phyloP scores from a whole-genome alignment of 345 rosid species.

The Eucalyptus urophylla region DNA sequence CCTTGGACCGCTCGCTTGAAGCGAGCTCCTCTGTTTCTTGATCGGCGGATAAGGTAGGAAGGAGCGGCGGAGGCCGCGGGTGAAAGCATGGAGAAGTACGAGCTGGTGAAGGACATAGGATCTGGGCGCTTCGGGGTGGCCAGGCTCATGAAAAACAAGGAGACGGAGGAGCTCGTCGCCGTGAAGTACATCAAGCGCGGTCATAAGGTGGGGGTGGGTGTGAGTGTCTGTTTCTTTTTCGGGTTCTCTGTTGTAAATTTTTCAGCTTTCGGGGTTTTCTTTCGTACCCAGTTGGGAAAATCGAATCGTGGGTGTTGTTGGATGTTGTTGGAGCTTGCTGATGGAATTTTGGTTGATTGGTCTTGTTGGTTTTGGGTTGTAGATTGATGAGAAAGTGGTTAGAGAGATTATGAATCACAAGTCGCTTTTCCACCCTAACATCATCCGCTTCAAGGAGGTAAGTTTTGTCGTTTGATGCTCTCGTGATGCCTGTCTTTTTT shows the following conservation, averaged over 20 bases:
- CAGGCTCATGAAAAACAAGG: constrained; percentile 72
- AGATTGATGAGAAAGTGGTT: constrained; percentile 86
- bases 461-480: not conserved
- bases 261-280: not conserved
- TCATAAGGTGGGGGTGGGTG: constrained; percentile 30
- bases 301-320: not conserved
- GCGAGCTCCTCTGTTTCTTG: not conserved
- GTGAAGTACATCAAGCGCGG: constrained; percentile 95
- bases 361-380: not conserved
- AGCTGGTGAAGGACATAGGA: constrained; percentile 74
- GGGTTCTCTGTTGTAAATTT: not conserved
- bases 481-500: not conserved
- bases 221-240: no score
- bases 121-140: constrained; percentile 89
- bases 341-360: not conserved
- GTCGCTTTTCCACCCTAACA: constrained; percentile 77
- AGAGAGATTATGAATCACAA: constrained; percentile 86
- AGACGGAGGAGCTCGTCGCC: constrained; percentile 76
- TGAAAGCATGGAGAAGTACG: constrained; percentile 66
- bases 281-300: not conserved
- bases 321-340: not conserved
- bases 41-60: not conserved
- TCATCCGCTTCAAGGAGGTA: constrained; percentile 84
- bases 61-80: not conserved
- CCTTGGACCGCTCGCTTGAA: not conserved